Evolutionary conservation across 768 basidiomycete genomes (phyloP).

Genomic region (Psilocybe cyanescens): DNA sequence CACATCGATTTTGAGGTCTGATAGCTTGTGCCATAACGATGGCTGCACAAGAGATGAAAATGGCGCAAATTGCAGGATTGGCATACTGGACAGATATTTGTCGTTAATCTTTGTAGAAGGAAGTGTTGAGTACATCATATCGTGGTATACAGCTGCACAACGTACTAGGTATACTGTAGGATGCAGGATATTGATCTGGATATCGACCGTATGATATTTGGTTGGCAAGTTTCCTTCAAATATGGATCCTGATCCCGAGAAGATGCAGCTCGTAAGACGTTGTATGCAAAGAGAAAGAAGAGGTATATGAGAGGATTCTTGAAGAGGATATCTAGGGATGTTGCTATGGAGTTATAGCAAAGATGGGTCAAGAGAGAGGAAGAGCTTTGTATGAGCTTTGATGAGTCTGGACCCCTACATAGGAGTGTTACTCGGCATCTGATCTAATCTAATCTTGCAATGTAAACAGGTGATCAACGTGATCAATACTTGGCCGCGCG

Average conservation of each 20-base stretch:
- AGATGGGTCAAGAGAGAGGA: neutral
- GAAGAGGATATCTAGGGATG: neutral
- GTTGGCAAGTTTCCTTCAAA: neutral
- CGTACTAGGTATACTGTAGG: neutral
- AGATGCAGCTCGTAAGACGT: neutral
- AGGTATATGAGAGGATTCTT: neutral
- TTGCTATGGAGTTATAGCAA: neutral
- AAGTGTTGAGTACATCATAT: neutral
- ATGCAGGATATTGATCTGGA: neutral
- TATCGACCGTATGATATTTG: neutral
- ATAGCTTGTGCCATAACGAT: constrained; percentile 91
- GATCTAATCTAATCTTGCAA: neutral
- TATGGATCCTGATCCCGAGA: neutral
- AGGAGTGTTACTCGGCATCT: neutral
- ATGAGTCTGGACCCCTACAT: neutral
- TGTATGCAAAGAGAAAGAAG: neutral
- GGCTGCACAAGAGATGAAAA: constrained; percentile 89
- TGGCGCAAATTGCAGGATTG: constrained; percentile 86
- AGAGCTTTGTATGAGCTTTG: neutral
- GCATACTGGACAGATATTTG: constrained; percentile 34
- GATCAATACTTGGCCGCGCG: neutral
- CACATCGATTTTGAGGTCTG: constrained; percentile 88
- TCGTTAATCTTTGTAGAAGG: neutral
- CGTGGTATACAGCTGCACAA: neutral
- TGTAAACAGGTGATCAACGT: neutral